Base-by-base conservation (phyloP, 1,284 basidiomycete species). In the Ceratobasidium sp. region DNA sequence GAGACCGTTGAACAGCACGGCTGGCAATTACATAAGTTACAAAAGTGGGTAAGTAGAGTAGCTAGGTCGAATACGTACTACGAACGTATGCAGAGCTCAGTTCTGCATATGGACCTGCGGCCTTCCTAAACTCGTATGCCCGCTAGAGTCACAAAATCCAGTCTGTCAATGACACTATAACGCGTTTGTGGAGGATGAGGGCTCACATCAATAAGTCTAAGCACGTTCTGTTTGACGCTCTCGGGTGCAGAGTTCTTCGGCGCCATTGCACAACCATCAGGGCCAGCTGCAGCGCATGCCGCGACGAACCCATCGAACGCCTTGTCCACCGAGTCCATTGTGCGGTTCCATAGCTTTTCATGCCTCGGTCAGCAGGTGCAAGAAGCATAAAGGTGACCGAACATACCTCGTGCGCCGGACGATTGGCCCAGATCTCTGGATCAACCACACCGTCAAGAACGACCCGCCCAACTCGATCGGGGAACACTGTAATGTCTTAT, bases 391-490 rank as follows among this genome's bases (percentile, higher is more conserved):
- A 13, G 5, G 20, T 48, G 9, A 38, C 13, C 28, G 33, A 54
- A 76, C 12, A 54, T 26, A 76, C 73, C 62, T 77, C 62, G 12
- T 67, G 52, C 12, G 61, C 26, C 6, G 59, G 59, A 12, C 44
- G 26, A 28, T 57, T 54, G 23, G 66, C 48, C 54, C 48, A 79
- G 15, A 44, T 13, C 12, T 40, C 44, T 17, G 77, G 70, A 23
- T 78, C 73, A 10, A 79, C 59, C 10, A 79, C 78, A 4, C 78
- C 78, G 54, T 79, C 78, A 38, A 79, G 6, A 12, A 79, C 61
- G 5, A 79, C 78, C 7, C 71, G 77, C 17, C 78, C 78, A 28
- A 79, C 77, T 20, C 78, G 78, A 13, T 79, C 59, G 12, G 69
- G 78, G 38, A 78, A 79, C 61, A 78, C 77, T 78, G n/a, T 10